Evolutionary conservation across 208 protist species (phyloP).

Genomic region (Trichomonas vaginalis): DNA sequence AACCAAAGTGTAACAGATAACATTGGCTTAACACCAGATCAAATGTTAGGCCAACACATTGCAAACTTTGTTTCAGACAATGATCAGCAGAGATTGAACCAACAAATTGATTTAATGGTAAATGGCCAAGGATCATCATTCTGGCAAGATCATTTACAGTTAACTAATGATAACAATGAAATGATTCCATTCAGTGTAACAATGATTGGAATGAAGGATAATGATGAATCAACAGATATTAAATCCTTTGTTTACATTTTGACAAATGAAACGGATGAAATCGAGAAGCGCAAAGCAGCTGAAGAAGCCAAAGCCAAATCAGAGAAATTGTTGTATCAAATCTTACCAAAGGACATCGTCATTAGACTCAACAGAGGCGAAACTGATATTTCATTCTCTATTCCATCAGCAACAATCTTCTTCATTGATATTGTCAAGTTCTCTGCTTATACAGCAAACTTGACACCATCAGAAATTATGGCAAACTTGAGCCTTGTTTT

Average conservation of each 20-base stretch:
- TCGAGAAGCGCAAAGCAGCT: not conserved
- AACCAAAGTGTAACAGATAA: not conserved
- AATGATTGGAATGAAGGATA: too few relatives aligned
- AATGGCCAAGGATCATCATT: too few relatives aligned
- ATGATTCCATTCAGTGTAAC: too few relatives aligned
- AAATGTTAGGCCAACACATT: too few relatives aligned
- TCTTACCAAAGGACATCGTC: not conserved
- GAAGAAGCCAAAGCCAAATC: not conserved
- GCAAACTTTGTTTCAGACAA: too few relatives aligned
- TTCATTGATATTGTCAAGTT: slow-evolving; percentile 9
- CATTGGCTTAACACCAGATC: not conserved
- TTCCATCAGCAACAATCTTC: not conserved
- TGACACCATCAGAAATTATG: not conserved
- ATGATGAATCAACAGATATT: not conserved
- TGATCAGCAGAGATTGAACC: too few relatives aligned
- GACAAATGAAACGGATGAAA: not conserved
- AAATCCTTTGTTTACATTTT: not conserved
- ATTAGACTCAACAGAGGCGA: slow-evolving; percentile 6
- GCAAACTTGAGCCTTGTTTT: not conserved
- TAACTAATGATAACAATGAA: too few relatives aligned
- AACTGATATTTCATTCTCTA: not conserved
- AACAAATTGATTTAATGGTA: too few relatives aligned
- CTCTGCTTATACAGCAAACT: not conserved
- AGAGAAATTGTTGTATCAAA: not conserved
- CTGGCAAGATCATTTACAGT: too few relatives aligned